A percentile compares a stretch with the other conserved stretches of the same genome.
These are phyloP conservation scores for Aspergillus cejpii DNA, from an alignment of 2,329 filamentous ascomycete species.

Conservation along the genomic window DNA sequence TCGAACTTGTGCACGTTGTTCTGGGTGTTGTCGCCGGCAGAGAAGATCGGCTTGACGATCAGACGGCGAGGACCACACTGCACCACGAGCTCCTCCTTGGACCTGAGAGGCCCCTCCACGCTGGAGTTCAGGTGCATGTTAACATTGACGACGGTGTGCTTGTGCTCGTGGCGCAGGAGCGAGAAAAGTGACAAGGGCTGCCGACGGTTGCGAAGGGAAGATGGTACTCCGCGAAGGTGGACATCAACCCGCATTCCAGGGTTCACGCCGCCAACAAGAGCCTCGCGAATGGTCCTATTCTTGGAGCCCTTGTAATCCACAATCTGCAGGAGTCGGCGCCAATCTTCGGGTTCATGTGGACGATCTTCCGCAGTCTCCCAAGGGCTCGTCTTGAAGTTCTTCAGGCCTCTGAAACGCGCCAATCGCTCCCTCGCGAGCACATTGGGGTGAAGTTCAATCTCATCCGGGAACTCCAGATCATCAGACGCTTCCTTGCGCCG, in stretches of 20 bases:
- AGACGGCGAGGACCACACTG: constrained; percentile 86
- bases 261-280: constrained; percentile 77
- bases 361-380: constrained; percentile 89
- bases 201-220: constrained; percentile 45
- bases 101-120: constrained; percentile 67
- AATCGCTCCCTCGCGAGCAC: constrained; percentile 80
- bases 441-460: constrained; percentile 87
- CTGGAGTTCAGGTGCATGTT: constrained; percentile 80
- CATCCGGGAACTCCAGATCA: constrained; percentile 92
- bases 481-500: constrained; percentile 77
- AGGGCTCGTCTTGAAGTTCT: constrained; percentile 76
- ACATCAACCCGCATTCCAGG: constrained; percentile 78
- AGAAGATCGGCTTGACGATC: constrained; percentile 84
- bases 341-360: constrained; percentile 81
- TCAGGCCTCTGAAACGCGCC: constrained; percentile 80
- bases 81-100: constrained; percentile 85
- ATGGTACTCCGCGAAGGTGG: constrained; percentile 58
- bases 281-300: constrained; percentile 69
- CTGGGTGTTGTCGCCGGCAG: constrained; percentile 77
- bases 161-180: constrained; percentile 88
- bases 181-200: constrained; percentile 72
- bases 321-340: constrained; percentile 76
- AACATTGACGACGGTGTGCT: constrained; percentile 82
- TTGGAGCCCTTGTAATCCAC: constrained; percentile 83
- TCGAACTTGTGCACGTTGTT: constrained; percentile 98